Evolutionary conservation across 768 basidiomycete species (phyloP).

Genomic region (Mycena belliarum): DNA sequence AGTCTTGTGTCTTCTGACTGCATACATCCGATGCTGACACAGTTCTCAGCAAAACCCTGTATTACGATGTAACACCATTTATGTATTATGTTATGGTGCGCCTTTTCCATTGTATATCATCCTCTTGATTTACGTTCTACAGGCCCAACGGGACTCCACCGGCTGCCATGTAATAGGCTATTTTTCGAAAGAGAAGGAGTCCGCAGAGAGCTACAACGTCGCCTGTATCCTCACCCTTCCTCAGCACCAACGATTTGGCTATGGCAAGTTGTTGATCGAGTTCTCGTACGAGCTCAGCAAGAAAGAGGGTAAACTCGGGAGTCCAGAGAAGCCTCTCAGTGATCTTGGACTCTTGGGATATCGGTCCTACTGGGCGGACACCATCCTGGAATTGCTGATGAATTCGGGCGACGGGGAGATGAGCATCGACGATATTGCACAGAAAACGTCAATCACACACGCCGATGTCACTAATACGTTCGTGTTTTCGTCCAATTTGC

Average conservation of each 20-base stretch:
- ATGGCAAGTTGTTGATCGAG: constrained; percentile 93
- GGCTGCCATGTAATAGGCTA: constrained; percentile 97
- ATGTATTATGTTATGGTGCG: constrained; percentile 97
- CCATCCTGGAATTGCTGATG: constrained; percentile 87
- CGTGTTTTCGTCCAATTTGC: constrained; percentile 37
- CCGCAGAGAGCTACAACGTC: constrained; percentile 96
- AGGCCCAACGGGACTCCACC: constrained; percentile 82
- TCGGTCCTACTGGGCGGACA: constrained; percentile 96
- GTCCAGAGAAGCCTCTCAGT: constrained; percentile 95
- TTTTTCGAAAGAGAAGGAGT: constrained; percentile 99
- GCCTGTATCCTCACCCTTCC: constrained; percentile 99
- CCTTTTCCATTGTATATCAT: too few relatives aligned
- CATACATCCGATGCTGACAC: constrained; percentile 15
- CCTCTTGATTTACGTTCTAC: constrained; percentile 6
- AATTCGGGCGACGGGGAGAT: constrained; percentile 75
- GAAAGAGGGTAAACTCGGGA: constrained; percentile 92
- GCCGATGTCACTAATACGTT: constrained; percentile 98
- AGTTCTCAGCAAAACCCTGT: constrained; percentile 83
- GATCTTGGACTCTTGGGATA: constrained; percentile 93
- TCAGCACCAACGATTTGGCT: constrained; percentile 95
- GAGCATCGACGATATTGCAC: constrained; percentile 95
- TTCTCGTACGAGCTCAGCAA: constrained; percentile 98
- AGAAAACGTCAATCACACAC: constrained; percentile 92
- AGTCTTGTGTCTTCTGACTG: constrained; percentile 35
- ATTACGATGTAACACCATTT: constrained; percentile 99